A percentile compares a stretch with the other conserved stretches of the same genome.
phyloP scores from a whole-genome alignment of 805 yeast species.

The Saitoella complicata region DNA sequence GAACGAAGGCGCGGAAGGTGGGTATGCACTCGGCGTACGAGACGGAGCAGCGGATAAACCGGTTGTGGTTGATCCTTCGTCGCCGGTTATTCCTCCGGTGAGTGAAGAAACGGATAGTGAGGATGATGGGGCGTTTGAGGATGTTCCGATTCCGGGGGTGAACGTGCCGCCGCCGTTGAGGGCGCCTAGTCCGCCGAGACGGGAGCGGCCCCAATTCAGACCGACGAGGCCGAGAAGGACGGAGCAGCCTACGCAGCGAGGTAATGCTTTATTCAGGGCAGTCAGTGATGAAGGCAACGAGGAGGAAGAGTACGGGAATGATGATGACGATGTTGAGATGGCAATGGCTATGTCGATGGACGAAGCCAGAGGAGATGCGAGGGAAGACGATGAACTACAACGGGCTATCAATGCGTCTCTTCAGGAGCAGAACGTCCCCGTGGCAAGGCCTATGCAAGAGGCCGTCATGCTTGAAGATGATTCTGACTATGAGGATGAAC shows the following conservation, averaged over 20 bases:
- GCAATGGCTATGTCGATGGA: not conserved
- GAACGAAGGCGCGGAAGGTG: constrained; percentile 30
- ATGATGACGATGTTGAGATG: not conserved
- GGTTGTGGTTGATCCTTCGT: no score
- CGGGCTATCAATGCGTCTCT: no score
- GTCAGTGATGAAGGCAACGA: not conserved
- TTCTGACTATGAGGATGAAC: constrained; percentile 7
- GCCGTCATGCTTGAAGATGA: not conserved
- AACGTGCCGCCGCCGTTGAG: not conserved
- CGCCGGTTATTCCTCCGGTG: constrained; percentile 3
- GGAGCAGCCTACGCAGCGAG: no score
- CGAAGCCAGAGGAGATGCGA: not conserved
- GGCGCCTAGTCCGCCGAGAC: not conserved
- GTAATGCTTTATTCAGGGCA: no score
- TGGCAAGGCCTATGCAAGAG: not conserved
- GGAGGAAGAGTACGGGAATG: not conserved
- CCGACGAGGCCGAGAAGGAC: no score
- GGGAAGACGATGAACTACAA: not conserved
- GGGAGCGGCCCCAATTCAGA: not conserved
- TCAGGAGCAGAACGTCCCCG: no score
- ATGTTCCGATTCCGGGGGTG: constrained; percentile 29
- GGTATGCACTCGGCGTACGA: constrained; percentile 1
- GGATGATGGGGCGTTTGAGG: constrained; percentile 53
- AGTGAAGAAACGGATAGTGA: constrained; percentile 21
- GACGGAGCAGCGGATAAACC: constrained; percentile 5